Evolutionary conservation across 148 eudicot genomes (phyloP).

Genomic region (Rhododendron molle): DNA sequence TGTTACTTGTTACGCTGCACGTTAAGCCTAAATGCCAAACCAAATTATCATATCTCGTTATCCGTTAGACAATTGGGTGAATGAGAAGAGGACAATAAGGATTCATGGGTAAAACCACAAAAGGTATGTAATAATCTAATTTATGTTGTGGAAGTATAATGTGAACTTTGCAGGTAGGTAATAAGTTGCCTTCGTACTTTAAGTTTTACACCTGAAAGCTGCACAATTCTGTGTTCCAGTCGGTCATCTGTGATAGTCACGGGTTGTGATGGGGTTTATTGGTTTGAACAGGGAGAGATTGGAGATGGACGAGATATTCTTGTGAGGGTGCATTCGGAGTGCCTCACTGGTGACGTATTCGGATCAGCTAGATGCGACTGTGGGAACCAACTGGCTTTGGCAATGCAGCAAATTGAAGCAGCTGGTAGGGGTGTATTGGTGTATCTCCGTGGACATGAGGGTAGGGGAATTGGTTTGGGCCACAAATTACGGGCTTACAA

Average conservation of each 20-base stretch:
- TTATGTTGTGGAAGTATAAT: not conserved
- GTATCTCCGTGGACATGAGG: constrained; percentile 70
- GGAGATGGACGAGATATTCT: constrained; percentile 79
- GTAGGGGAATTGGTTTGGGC: constrained; percentile 74
- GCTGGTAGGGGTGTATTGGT: constrained; percentile 63
- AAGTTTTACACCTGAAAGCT: not conserved
- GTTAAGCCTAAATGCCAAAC: not conserved
- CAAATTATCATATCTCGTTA: not conserved
- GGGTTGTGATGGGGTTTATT: not conserved
- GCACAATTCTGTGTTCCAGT: not conserved
- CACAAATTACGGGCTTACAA: constrained; percentile 66
- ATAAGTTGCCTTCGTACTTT: not conserved
- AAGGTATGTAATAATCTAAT: not conserved
- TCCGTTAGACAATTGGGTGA: not conserved
- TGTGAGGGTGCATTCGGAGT: constrained; percentile 79
- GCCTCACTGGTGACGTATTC: constrained; percentile 64
- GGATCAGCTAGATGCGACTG: constrained; percentile 72
- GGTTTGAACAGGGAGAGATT: constrained; percentile 63
- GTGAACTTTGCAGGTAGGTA: not conserved
- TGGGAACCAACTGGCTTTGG: constrained; percentile 55
- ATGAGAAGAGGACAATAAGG: not conserved
- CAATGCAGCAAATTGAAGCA: constrained; percentile 65
- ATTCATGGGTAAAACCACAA: not conserved
- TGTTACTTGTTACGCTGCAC: not conserved
- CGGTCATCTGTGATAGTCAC: not conserved